Conservation (phyloP, 2,329 filamentous ascomycete genomes). For the Cercospora sesami region DNA sequence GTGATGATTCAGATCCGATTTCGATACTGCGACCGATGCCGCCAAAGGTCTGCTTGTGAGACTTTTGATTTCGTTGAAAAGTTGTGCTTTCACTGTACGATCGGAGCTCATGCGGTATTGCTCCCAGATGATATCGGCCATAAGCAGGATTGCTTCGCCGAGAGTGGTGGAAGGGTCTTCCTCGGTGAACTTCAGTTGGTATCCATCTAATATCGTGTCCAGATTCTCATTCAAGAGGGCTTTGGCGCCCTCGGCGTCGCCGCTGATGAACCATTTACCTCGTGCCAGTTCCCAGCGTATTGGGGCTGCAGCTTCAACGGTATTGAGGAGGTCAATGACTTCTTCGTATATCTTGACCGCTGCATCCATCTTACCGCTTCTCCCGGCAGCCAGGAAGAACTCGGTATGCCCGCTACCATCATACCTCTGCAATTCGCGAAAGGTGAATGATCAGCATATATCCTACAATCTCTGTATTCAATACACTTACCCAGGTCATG, state of each 20-base stretch:
- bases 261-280: slow-evolving; percentile 8
- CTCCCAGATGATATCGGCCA: slow-evolving; percentile 8
- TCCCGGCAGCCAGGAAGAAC: slow-evolving; percentile 2
- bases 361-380: slow-evolving; percentile 2
- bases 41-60: slow-evolving; percentile 2
- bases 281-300: slow-evolving; percentile 9
- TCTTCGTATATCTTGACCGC: slow-evolving; percentile 7
- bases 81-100: background rate
- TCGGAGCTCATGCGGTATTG: slow-evolving; percentile 10
- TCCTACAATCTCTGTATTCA: too few species aligned
- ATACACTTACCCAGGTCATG: slow-evolving; percentile 4
- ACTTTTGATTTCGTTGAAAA: slow-evolving; percentile 9
- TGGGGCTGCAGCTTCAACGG: background rate
- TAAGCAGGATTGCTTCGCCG: background rate
- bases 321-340: slow-evolving; percentile 10
- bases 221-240: slow-evolving; percentile 10
- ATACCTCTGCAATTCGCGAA: background rate
- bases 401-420: slow-evolving; percentile 2
- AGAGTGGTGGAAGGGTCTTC: slow-evolving; percentile 11
- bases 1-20: slow-evolving; percentile 11
- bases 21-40: background rate
- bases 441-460: background rate
- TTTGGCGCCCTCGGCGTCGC: slow-evolving; percentile 8
- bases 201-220: background rate
- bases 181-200: slow-evolving; percentile 4